Percentiles rank a stretch among this genome's conserved stretches.
These are phyloP conservation scores for Xerocomus nothofagi DNA, from an alignment of 1,284 basidiomycete genomes.

Conservation along the genomic window DNA sequence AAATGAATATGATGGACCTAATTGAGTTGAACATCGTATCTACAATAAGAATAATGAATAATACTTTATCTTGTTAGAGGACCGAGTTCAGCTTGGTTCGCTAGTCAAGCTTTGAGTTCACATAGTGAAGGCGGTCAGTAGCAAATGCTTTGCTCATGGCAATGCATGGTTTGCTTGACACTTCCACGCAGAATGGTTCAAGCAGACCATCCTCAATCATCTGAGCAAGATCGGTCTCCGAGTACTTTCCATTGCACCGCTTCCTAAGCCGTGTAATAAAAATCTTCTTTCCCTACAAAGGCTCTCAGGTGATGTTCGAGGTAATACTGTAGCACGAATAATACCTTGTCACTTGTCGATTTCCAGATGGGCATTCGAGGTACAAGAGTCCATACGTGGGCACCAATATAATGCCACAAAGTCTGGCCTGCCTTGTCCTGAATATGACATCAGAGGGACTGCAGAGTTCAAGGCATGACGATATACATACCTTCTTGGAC, in stretches of 20 bases:
- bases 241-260: slow-evolving; percentile 28
- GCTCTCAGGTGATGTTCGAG: neutral
- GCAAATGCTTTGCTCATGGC: slow-evolving; percentile 29
- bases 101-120: slow-evolving; percentile 6
- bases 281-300: slow-evolving; percentile 35
- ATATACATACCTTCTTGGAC: slow-evolving; percentile 41
- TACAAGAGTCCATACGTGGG: slow-evolving; percentile 40
- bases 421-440: slow-evolving; percentile 33
- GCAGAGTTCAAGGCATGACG: neutral
- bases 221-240: slow-evolving; percentile 31
- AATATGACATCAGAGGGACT: slow-evolving; percentile 1
- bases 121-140: slow-evolving; percentile 18
- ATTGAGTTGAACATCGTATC: neutral
- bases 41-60: neutral
- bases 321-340: slow-evolving; percentile 1
- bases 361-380: slow-evolving; percentile 38
- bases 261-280: slow-evolving; percentile 38
- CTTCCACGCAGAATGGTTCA: slow-evolving; percentile 42
- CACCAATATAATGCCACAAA: slow-evolving; percentile 48
- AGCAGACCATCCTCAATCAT: slow-evolving; percentile 40
- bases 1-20: neutral
- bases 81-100: neutral
- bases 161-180: slow-evolving; percentile 33
- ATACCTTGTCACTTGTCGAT: slow-evolving; percentile 37
- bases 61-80: neutral